A percentile compares a stretch with the other conserved stretches of the same genome.
These are phyloP conservation scores for Claviceps digitariae DNA, from an alignment of 2,329 filamentous ascomycete genomes.

Conservation along the genomic window DNA sequence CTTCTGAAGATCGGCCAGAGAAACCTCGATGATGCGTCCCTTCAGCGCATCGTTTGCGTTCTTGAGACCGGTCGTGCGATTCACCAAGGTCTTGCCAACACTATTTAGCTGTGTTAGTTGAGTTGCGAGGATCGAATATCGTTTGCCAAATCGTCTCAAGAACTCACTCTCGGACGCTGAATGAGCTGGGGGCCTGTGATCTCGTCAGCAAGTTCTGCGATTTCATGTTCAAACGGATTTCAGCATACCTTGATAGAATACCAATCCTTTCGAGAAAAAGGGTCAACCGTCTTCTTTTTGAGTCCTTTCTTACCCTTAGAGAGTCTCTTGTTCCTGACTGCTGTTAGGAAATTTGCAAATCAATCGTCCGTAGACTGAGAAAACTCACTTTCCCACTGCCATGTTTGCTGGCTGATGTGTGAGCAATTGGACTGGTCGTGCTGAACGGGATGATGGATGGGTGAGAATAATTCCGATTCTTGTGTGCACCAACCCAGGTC, in stretches of 20 bases:
- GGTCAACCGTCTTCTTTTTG: constrained; percentile 98
- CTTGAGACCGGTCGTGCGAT: constrained; percentile 98
- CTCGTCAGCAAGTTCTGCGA: constrained; percentile 6
- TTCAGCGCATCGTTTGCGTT: constrained; percentile 99
- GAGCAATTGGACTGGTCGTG: constrained; percentile 28
- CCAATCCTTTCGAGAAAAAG: constrained; percentile 98
- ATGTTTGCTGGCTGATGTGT: constrained; percentile 40
- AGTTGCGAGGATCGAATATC: neutral
- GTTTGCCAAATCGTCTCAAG: neutral
- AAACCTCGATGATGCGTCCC: constrained; percentile 98
- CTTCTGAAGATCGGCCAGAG: constrained; percentile 97
- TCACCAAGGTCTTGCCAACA: constrained; percentile 99
- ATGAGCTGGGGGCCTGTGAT: constrained; percentile 74
- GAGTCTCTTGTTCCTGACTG: constrained; percentile 91
- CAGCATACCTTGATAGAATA: constrained; percentile 78
- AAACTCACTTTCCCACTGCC: constrained; percentile 46
- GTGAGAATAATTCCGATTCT: constrained; percentile 26
- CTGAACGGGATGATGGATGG: constrained; percentile 27
- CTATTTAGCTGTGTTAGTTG: constrained; percentile 30
- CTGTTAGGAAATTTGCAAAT: constrained; percentile 11
- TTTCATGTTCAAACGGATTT: too few species aligned
- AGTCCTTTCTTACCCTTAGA: constrained; percentile 99
- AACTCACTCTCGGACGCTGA: constrained; percentile 91
- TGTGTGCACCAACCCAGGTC: constrained; percentile 26
- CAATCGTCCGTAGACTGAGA: constrained; percentile 2